Conservation (phyloP, 495 filamentous ascomycete genomes). For the Penicillium paradoxum region DNA sequence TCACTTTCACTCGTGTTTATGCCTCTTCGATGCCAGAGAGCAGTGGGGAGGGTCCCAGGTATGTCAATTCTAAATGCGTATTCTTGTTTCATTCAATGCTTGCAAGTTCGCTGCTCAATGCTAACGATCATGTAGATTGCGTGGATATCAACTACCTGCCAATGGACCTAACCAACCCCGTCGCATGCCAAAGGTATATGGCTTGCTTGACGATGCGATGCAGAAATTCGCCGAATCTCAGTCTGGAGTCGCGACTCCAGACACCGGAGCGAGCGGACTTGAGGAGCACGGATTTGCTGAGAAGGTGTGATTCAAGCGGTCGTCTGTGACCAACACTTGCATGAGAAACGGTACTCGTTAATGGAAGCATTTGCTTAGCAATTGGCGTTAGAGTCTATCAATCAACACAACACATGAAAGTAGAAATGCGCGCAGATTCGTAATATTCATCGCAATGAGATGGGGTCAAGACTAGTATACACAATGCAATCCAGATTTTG, state of each 20-base stretch:
- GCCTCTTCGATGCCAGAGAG: slow-evolving; percentile 63
- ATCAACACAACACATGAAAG: slow-evolving; percentile 3
- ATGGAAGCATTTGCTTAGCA: slow-evolving; percentile 11
- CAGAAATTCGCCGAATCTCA: slow-evolving; percentile 48
- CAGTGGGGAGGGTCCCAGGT: slow-evolving; percentile 75
- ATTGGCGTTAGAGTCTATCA: slow-evolving; percentile 5
- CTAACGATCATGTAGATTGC: slow-evolving; percentile 42
- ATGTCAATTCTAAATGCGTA: slow-evolving; percentile 12
- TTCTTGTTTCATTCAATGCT: background rate
- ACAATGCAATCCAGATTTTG: slow-evolving; percentile 18
- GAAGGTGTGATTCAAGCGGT: slow-evolving; percentile 23
- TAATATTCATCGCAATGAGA: slow-evolving; percentile 15
- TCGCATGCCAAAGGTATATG: slow-evolving; percentile 66
- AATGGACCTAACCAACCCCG: slow-evolving; percentile 57
- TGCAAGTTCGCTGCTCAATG: background rate
- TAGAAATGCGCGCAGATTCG: slow-evolving; percentile 5
- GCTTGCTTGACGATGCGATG: slow-evolving; percentile 45
- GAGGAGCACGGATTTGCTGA: slow-evolving; percentile 59
- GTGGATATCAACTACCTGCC: slow-evolving; percentile 80
- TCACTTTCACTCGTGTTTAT: slow-evolving; percentile 57
- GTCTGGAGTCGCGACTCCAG: slow-evolving; percentile 44
- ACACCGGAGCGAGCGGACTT: slow-evolving; percentile 49
- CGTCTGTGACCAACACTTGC: background rate
- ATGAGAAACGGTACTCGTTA: background rate
- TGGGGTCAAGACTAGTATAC: slow-evolving; percentile 24